Evolutionary conservation across 2,329 filamentous ascomycete genomes (phyloP).

Genomic region (Ophiostoma australiae): DNA sequence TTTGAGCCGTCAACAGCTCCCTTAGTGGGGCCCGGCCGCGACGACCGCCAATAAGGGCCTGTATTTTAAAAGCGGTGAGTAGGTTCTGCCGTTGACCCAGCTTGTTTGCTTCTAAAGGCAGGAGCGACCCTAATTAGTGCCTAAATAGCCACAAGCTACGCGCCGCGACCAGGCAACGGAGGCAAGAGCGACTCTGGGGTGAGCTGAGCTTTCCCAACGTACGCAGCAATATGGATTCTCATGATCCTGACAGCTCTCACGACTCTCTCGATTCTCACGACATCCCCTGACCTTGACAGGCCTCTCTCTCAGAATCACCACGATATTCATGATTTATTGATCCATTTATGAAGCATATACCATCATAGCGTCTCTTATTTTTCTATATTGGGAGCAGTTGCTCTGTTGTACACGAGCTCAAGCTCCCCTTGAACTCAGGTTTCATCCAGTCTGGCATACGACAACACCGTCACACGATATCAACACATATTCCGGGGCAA

Average conservation of each 20-base stretch:
- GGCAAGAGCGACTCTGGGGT: conserved; percentile 12
- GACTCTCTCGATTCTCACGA: background rate
- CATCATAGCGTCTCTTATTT: background rate
- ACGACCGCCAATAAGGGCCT: conserved; percentile 21
- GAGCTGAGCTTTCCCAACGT: background rate
- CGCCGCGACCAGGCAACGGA: conserved; percentile 21
- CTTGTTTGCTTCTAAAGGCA: conserved; percentile 21
- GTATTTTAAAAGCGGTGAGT: conserved; percentile 23
- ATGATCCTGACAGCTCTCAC: background rate
- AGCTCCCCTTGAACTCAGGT: background rate
- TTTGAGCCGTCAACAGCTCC: conserved; percentile 24
- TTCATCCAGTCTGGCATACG: background rate
- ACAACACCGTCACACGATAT: background rate
- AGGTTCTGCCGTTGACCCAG: conserved; percentile 22
- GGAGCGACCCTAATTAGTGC: conserved; percentile 18
- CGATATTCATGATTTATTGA: background rate
- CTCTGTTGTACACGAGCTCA: background rate
- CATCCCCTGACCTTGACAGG: background rate
- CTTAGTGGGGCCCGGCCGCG: conserved; percentile 19
- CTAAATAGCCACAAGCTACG: background rate
- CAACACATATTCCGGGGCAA: background rate
- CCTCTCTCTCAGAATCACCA: background rate
- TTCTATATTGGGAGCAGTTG: background rate
- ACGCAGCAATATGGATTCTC: background rate
- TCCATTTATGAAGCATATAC: background rate